Percentiles rank a stretch among this genome's conserved stretches.
These are phyloP conservation scores for Leccinum variicolor DNA, from an alignment of 768 basidiomycete genomes.

Conservation along the genomic window DNA sequence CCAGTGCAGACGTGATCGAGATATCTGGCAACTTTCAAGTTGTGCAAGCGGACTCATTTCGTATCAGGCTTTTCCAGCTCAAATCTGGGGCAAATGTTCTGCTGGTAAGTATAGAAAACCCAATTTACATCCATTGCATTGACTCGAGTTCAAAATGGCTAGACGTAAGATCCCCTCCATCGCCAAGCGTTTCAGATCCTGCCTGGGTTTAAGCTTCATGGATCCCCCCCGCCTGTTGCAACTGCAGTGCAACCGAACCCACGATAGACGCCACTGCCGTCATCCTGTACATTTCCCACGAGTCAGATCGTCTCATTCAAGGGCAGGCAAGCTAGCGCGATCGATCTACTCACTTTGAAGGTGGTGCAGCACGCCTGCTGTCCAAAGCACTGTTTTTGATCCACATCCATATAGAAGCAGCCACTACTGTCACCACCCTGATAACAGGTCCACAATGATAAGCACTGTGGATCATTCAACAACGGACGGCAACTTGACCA, in stretches of 20 bases:
- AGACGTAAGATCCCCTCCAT: neutral
- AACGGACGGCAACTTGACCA: neutral
- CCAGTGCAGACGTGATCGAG: too few species aligned
- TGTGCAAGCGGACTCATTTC: slow-evolving; percentile 37
- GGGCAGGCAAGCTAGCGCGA: too few species aligned
- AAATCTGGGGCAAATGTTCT: neutral
- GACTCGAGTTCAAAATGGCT: neutral
- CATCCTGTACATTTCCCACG: neutral
- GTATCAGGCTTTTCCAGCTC: too few species aligned
- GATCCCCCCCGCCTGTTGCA: too few species aligned
- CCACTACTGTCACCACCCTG: neutral
- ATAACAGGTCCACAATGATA: neutral
- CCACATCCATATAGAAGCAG: too few species aligned
- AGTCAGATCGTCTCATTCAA: neutral
- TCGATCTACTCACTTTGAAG: neutral
- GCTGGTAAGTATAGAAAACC: neutral
- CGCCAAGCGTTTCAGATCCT: neutral
- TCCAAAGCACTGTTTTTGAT: too few species aligned
- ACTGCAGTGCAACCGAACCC: neutral
- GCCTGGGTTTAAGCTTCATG: too few species aligned
- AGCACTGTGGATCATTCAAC: neutral
- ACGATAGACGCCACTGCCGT: too few species aligned
- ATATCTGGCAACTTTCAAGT: too few species aligned
- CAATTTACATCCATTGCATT: neutral
- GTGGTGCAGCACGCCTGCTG: neutral